Conservation (phyloP, 192 early-diverging fungal species). For the Chytriomyces confervae region DNA sequence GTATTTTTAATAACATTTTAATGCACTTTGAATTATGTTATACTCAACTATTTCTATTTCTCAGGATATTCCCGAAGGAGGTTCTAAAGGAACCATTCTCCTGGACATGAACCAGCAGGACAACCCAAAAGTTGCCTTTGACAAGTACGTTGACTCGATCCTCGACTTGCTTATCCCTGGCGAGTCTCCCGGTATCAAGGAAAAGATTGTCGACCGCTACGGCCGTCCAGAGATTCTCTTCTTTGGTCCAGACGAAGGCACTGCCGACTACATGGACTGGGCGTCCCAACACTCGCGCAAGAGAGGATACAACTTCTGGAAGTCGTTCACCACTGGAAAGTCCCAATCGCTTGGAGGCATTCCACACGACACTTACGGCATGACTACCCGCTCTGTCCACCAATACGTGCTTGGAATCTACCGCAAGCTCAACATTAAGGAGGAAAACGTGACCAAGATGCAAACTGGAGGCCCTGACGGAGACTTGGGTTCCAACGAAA, state of each 20-base stretch:
- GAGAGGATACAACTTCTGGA: conserved; percentile 94
- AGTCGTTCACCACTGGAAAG: conserved; percentile 99
- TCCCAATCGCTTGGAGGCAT: conserved; percentile 92
- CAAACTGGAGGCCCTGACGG: conserved; percentile 99
- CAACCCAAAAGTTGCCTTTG: conserved; percentile 92
- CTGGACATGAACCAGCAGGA: conserved; percentile 94
- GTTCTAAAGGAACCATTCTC: conserved; percentile 98
- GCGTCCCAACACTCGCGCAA: conserved; percentile 90
- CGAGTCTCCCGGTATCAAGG: conserved; percentile 95
- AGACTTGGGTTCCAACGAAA: conserved; percentile 98
- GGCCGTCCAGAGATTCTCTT: conserved; percentile 96
- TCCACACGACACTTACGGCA: conserved; percentile 96
- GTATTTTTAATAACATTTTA: background rate
- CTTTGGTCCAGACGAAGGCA: conserved; percentile 99
- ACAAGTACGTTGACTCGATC: conserved; percentile 97
- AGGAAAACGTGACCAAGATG: conserved; percentile 85
- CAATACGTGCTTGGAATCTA: conserved; percentile 99
- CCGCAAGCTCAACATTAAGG: conserved; percentile 70
- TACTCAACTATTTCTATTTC: background rate
- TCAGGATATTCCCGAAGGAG: conserved; percentile 94
- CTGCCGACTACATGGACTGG: conserved; percentile 99
- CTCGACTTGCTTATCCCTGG: conserved; percentile 93
- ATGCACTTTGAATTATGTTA: background rate
- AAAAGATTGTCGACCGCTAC: conserved; percentile 89
- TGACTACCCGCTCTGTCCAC: conserved; percentile 98